Conservation (phyloP, 2,329 filamentous ascomycete genomes). For the Stromatinia cepivora region DNA sequence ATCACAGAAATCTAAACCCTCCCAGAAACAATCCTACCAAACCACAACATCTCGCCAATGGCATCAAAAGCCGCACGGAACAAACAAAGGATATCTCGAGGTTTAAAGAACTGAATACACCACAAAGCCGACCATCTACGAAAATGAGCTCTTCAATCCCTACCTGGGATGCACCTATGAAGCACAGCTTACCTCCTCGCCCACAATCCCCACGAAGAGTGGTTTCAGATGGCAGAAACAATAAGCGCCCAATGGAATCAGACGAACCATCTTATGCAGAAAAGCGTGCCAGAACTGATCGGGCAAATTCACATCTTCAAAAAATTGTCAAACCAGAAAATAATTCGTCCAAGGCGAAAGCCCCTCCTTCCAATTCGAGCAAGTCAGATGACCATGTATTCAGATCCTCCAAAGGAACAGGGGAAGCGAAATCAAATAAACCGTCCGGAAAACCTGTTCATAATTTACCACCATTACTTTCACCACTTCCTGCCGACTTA, state of each 20-base stretch:
- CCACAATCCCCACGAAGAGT: constrained; percentile 33
- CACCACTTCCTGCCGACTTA: constrained; percentile 22
- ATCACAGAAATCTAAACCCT: constrained; percentile 13
- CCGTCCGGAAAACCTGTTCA: constrained; percentile 19
- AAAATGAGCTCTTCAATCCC: constrained; percentile 16
- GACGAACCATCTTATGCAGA: constrained; percentile 33
- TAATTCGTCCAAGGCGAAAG: constrained; percentile 27
- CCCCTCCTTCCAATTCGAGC: constrained; percentile 27
- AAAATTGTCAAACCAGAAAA: constrained; percentile 29
- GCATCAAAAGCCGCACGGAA: constrained; percentile 17
- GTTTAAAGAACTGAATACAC: constrained; percentile 14
- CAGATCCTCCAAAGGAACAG: constrained; percentile 26
- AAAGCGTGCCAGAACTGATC: constrained; percentile 38
- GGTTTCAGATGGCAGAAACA: constrained; percentile 27
- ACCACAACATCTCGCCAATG: constrained; percentile 48
- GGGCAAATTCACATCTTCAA: constrained; percentile 24
- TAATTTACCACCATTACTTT: constrained; percentile 24
- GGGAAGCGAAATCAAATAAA: constrained; percentile 10
- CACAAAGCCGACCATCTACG: constrained; percentile 18
- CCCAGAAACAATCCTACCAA: constrained; percentile 49
- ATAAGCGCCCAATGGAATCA: constrained; percentile 38
- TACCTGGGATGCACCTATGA: constrained; percentile 26
- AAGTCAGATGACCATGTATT: constrained; percentile 28
- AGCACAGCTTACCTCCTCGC: constrained; percentile 36
- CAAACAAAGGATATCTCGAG: constrained; percentile 1